These are phyloP conservation scores for Lentinula aciculospora DNA, from an alignment of 768 basidiomycete genomes.

Conservation along the genomic window DNA sequence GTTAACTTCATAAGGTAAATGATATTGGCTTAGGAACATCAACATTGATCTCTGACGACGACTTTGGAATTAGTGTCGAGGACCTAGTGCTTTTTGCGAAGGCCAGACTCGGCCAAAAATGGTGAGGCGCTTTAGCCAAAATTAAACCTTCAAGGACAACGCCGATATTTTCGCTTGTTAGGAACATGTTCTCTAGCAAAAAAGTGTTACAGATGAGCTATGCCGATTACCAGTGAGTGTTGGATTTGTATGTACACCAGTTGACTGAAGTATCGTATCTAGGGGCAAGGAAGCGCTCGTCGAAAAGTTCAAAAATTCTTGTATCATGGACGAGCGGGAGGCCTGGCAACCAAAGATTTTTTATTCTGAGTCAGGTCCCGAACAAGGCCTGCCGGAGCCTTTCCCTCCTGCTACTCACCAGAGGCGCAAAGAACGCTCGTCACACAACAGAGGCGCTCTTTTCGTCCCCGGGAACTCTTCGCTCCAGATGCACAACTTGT, in stretches of 20 bases:
- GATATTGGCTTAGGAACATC: not conserved
- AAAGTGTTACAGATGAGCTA: conserved; percentile 90
- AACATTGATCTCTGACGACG: not conserved
- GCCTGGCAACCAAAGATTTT: conserved; percentile 84
- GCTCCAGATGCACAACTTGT: conserved; percentile 11
- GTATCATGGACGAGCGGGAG: conserved; percentile 84
- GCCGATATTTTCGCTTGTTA: conserved; percentile 18
- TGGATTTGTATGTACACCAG: conserved; percentile 1
- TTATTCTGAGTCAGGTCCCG: conserved; percentile 62
- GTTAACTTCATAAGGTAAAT: conserved; percentile 57
- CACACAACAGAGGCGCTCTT: conserved; percentile 67
- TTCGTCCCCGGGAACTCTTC: conserved; percentile 43
- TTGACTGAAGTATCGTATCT: not conserved
- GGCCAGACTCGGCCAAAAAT: conserved; percentile 71
- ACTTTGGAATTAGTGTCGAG: not conserved
- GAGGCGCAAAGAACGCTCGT: conserved; percentile 77
- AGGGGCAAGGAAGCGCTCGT: conserved; percentile 86
- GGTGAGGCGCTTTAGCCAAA: conserved; percentile 39
- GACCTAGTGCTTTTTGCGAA: conserved; percentile 41
- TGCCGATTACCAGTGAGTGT: conserved; percentile 82
- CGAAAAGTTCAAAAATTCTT: conserved; percentile 89
- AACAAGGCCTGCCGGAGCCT: conserved; percentile 71
- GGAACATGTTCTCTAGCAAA: conserved; percentile 91
- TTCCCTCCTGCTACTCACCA: conserved; percentile 83
- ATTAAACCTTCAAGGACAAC: not conserved